Percentiles rank a stretch among this genome's conserved stretches.
Evolutionary conservation across 2,329 filamentous ascomycete species (phyloP).

Genomic region (Nemania sp.): DNA sequence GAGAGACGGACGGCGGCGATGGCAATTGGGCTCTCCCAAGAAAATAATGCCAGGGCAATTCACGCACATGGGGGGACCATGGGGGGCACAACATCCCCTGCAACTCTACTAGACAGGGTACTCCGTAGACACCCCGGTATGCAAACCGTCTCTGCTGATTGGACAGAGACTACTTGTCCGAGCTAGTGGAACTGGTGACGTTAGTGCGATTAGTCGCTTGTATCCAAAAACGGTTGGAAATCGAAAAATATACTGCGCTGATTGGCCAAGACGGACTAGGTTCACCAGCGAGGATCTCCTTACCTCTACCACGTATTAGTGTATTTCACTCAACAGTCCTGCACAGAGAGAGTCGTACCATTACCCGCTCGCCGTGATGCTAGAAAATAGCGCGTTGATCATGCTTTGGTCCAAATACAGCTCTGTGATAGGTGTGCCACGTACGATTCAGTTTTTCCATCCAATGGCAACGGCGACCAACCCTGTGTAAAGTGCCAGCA

Average conservation of each 20-base stretch:
- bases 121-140: background rate
- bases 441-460: constrained; percentile 9
- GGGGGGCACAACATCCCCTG: constrained; percentile 15
- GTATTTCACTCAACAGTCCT: background rate
- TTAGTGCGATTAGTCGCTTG: constrained; percentile 34
- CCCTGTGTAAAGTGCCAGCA: background rate
- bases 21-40: constrained; percentile 4
- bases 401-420: constrained; percentile 26
- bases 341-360: constrained; percentile 17
- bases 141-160: constrained; percentile 25
- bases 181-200: constrained; percentile 37
- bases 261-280: constrained; percentile 35
- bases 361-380: constrained; percentile 12
- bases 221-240: constrained; percentile 31
- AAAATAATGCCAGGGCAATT: constrained; percentile 11
- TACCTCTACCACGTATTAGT: no score
- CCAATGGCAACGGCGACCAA: constrained; percentile 10
- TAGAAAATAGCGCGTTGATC: constrained; percentile 35
- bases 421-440: constrained; percentile 18
- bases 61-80: constrained; percentile 8
- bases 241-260: constrained; percentile 36
- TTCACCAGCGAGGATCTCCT: constrained; percentile 8
- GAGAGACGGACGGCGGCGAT: constrained; percentile 34
- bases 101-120: constrained; percentile 5
- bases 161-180: constrained; percentile 25